Conservation (phyloP, 768 basidiomycete genomes). For the Trametes elegans region DNA sequence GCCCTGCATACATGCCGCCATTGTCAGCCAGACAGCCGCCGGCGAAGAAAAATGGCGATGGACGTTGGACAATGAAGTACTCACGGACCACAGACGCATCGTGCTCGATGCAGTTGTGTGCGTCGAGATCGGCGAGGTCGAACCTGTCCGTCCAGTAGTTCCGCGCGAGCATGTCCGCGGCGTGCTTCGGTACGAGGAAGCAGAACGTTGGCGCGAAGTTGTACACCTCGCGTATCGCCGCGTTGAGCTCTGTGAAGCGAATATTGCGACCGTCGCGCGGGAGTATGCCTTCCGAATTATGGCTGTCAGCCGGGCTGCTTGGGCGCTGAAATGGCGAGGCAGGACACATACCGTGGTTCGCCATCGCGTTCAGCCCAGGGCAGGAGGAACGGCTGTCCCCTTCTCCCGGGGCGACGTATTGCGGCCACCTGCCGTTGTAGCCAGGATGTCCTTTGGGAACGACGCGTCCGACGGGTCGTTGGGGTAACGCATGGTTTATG, state of each 20-base stretch:
- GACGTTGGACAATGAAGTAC: no score
- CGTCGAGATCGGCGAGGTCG: constrained; percentile 62
- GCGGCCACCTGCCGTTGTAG: constrained; percentile 64
- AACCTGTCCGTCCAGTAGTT: constrained; percentile 57
- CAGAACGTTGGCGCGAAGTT: constrained; percentile 73
- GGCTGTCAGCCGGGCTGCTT: not conserved
- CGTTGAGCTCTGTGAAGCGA: constrained; percentile 46
- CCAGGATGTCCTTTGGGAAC: constrained; percentile 37
- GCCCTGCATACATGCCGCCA: constrained; percentile 37
- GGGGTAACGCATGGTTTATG: constrained; percentile 49
- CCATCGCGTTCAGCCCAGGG: constrained; percentile 77
- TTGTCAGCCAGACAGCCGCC: no score
- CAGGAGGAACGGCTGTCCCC: constrained; percentile 73
- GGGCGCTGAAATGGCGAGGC: no score
- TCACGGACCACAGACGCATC: constrained; percentile 62
- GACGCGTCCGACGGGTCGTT: constrained; percentile 31
- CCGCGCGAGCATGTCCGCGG: constrained; percentile 56
- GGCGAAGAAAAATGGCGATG: constrained; percentile 24
- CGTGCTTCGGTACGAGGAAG: constrained; percentile 60
- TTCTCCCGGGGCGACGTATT: constrained; percentile 53
- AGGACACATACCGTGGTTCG: constrained; percentile 65
- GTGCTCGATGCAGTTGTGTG: constrained; percentile 78
- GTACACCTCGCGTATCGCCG: constrained; percentile 51
- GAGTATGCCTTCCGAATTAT: constrained; percentile 35
- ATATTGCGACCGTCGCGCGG: constrained; percentile 71